Percentiles rank a stretch among this genome's conserved stretches.
Evolutionary conservation across 768 basidiomycete species (phyloP).

Genomic region (Podaxis pistillaris): DNA sequence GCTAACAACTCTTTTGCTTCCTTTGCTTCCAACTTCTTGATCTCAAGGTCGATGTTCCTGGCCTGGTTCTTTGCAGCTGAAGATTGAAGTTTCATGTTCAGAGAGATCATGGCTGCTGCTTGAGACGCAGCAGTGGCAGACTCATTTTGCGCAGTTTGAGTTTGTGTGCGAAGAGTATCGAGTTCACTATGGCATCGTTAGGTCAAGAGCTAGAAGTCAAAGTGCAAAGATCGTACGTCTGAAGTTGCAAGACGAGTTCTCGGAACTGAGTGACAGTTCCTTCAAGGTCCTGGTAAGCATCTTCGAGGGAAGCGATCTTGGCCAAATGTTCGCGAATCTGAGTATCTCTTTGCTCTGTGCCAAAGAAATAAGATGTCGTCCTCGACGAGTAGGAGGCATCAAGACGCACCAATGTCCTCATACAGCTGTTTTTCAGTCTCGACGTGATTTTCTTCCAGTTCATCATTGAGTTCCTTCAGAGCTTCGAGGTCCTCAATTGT

Average conservation of each 20-base stretch:
- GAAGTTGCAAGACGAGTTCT: conserved; percentile 82
- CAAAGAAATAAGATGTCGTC: background rate
- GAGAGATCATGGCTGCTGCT: conserved; percentile 89
- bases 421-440: conserved; percentile 91
- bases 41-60: conserved; percentile 84
- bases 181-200: conserved; percentile 62
- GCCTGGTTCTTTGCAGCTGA: conserved; percentile 90
- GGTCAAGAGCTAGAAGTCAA: background rate
- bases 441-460: conserved; percentile 93
- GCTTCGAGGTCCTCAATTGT: conserved; percentile 96
- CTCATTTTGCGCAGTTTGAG: conserved; percentile 80
- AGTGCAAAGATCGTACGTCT: conserved; percentile 48
- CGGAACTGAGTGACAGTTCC: conserved; percentile 89
- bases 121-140: conserved; percentile 83
- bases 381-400: background rate
- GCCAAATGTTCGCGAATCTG: conserved; percentile 65
- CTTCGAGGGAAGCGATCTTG: conserved; percentile 70
- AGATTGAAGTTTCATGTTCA: conserved; percentile 93
- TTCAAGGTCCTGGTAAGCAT: conserved; percentile 82
- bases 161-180: conserved; percentile 78
- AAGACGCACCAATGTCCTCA: conserved; percentile 78
- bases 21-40: conserved; percentile 79
- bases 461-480: conserved; percentile 93
- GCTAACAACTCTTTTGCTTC: conserved; percentile 78
- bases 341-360: conserved; percentile 59